Base-by-base conservation (phyloP, 2,329 filamentous ascomycete genomes). In the Catunica adiposa region DNA sequence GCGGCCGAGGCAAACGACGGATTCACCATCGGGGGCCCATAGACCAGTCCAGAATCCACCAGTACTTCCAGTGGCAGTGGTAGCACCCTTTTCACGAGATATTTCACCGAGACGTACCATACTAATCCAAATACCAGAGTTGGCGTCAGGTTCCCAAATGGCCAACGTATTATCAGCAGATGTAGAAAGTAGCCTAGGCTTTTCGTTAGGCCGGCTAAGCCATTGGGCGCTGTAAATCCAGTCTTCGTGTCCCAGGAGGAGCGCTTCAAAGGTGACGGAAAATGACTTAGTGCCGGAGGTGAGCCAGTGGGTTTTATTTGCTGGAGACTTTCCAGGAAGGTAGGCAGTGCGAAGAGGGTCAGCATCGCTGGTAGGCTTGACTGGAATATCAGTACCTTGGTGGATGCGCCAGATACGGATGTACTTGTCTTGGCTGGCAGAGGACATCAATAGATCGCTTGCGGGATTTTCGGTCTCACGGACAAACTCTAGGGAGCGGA, bases 391-490 rank as follows among this genome's bases (percentile, higher is more conserved):
- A 58, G 77, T 76, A 34, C 86, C 87, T 59, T 78, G 73, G 60
- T 86, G 85, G 37, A 98, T 71, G 57, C 89, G 80, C 92, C 92
- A 98, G 37, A 98, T 77, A 42, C 92, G 84, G 58, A 97, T 83
- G 64, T 97, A 98, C 69, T 94, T 96, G 68, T 98, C 92, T 67
- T 98, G 92, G 65, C 90, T 97, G 22, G 89, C 89, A 9, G 90
- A 97, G 0, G 90, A 88, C 20, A 98, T 76, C 22, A 97, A 69
- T 3, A 94, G 66, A 65, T 96, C 89, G 54, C 78, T 78, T 0
- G 71, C 67, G 3, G 37, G 44, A 0, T 68, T 61, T 22, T 70
- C 69, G 1, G 70, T 65, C 14, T 68, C 75, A 58, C 71, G 72
- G 1, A 79, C 78, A 61, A 98, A 92, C 60, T 83, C 83, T 11